Base-by-base conservation (phyloP, 176 grass and related monocot genomes). In the Zoysia pacifica region DNA sequence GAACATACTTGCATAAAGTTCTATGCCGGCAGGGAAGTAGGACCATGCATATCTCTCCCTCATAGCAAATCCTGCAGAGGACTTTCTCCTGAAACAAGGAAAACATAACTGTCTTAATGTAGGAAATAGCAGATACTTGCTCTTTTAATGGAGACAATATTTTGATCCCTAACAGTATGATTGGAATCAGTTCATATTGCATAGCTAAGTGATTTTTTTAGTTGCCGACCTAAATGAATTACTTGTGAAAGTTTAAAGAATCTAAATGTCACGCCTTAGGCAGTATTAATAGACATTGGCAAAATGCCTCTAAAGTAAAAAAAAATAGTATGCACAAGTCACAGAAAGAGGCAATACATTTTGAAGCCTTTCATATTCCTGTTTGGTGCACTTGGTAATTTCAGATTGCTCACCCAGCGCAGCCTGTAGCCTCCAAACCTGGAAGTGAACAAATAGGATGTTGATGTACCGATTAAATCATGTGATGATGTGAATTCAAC, bases 341-440 rank as follows among this genome's bases (percentile, higher is more conserved):
- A 81, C 71, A 78, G 60, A 47, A 75, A 79, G 65, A 84, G 48
- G 42, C 8, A 56, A 11, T 89, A 98, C 96, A 88, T 95, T 99
- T 89, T 99, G 96, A 86, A 99, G 90, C 76, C 96, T 93, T 86
- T 99, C 92, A 13, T 86, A 95, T 86, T 99, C 96, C 82, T 95
- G 96, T 70, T 95, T 84, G 69, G 90, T 99, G 65, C 82, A 99
- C 78, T 99, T 99, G 9, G 96, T 95, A 65, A 99, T 95, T 89
- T 99, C 92, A 82, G 90, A 89, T 82, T 99, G 96, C 76, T 95
- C 96, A 84, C 92, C 96, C 84, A 99, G 74, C 9, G 96, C 96
- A 52, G 96, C 93, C 84, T 99, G 92, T 40, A 99, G 84, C 69
- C 90, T 95, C 96, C 96, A 99, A 89, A 99, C 92, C 96, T 99